Evolutionary conservation across 805 yeast species (phyloP).

Genomic region (Wickerhamiella lipophila): DNA sequence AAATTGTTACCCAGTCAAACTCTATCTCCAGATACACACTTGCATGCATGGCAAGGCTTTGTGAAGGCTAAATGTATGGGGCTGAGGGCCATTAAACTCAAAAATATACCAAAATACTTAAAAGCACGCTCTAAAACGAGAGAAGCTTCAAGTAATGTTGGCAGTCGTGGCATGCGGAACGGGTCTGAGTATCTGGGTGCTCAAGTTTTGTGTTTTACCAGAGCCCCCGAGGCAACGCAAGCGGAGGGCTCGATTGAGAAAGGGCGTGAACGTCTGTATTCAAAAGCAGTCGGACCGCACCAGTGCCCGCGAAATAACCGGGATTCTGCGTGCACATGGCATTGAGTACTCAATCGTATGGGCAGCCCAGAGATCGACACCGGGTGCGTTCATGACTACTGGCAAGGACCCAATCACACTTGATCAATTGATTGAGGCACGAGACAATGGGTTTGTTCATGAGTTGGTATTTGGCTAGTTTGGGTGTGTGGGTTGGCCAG

Average conservation of each 20-base stretch:
- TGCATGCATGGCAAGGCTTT: background rate
- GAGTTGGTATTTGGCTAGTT: conserved; percentile 4
- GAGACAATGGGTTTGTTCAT: conserved; percentile 1
- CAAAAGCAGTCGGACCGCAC: conserved; percentile 1
- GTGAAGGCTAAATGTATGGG: background rate
- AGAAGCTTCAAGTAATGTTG: no score
- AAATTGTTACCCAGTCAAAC: no score
- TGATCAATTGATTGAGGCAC: background rate
- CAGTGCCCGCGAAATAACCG: background rate
- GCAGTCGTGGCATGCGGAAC: background rate
- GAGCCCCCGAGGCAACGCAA: background rate
- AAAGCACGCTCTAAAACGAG: no score
- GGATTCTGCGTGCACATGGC: conserved; percentile 1
- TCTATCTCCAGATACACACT: no score
- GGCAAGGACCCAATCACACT: background rate
- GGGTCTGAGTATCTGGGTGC: background rate
- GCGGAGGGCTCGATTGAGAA: background rate
- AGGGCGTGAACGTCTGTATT: background rate
- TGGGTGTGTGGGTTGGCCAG: no score
- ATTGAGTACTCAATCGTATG: conserved; percentile 7
- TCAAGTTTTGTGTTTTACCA: background rate
- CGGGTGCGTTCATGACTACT: conserved; percentile 5
- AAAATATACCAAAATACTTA: no score
- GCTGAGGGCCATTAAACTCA: background rate
- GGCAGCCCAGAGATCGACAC: background rate